Evolutionary conservation across 1,284 basidiomycete species (phyloP).

Genomic region (Moniliophthora roreri): DNA sequence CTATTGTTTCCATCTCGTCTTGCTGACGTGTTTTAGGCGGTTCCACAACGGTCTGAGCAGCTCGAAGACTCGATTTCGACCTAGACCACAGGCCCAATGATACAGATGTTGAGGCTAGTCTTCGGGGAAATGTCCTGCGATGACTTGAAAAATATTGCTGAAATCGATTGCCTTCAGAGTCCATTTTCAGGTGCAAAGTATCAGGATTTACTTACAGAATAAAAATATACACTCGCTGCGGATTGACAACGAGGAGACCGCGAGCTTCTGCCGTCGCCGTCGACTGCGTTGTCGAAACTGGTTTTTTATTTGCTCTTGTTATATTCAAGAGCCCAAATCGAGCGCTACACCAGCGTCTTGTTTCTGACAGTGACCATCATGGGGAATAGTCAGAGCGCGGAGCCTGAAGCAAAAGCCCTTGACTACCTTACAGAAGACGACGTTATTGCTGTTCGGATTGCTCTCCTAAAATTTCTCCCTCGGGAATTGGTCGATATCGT

Average conservation of each 20-base stretch:
- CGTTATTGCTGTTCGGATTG: constrained; percentile 16
- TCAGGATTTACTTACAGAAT: not conserved
- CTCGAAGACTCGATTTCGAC: not conserved
- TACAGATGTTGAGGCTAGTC: not conserved
- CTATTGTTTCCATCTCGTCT: not conserved
- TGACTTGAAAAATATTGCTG: not conserved
- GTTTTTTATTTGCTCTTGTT: no score
- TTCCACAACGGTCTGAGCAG: not conserved
- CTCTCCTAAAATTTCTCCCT: constrained; percentile 23
- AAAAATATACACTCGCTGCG: no score
- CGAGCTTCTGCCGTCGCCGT: no score
- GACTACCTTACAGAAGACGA: constrained; percentile 23
- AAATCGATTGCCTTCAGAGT: not conserved
- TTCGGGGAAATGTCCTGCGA: not conserved
- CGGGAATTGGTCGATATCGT: constrained; percentile 28
- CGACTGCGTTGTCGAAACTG: no score
- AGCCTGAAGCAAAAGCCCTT: not conserved
- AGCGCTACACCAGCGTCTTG: no score
- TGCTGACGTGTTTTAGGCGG: not conserved
- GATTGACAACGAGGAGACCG: no score
- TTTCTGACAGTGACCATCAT: no score
- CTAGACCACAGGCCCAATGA: not conserved
- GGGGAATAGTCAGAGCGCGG: no score
- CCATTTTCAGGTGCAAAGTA: not conserved
- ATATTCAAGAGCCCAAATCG: no score